These are phyloP conservation scores for Dendrocalamus sinicus DNA, from an alignment of 176 grass and related monocot species.

Conservation along the genomic window DNA sequence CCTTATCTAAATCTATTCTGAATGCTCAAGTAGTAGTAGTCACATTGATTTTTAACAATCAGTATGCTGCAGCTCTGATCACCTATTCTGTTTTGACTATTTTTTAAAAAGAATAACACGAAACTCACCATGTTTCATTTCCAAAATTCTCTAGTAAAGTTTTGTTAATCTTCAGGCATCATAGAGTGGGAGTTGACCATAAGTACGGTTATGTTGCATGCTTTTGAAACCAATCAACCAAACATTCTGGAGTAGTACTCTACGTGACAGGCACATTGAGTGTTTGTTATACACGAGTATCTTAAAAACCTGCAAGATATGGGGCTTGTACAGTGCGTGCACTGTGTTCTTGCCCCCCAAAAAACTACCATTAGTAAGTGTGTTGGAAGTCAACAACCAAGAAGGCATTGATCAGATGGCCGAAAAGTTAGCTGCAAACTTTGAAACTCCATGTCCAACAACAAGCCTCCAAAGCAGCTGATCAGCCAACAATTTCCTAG, in stretches of 20 bases:
- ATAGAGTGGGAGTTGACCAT: background rate
- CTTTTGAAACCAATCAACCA: background rate
- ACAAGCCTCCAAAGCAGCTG: constrained; percentile 45
- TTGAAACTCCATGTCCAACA: constrained; percentile 51
- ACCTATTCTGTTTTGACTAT: background rate
- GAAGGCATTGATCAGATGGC: constrained; percentile 35
- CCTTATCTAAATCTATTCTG: background rate
- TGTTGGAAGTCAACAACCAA: constrained; percentile 55
- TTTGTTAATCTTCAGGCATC: background rate
- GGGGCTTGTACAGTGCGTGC: background rate
- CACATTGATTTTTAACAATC: background rate
- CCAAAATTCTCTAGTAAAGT: background rate
- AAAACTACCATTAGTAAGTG: constrained; percentile 27
- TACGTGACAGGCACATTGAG: background rate
- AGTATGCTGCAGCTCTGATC: background rate
- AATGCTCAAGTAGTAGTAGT: background rate
- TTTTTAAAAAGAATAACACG: background rate
- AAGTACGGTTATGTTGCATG: background rate
- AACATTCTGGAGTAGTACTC: background rate
- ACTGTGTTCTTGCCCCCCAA: background rate
- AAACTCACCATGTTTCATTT: background rate
- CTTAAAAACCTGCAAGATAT: constrained; percentile 29
- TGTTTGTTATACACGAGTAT: background rate
- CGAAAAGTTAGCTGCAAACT: constrained; percentile 49
- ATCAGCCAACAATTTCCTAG: constrained; percentile 42